Percentiles rank a stretch among this genome's conserved stretches.
Conservation (phyloP, 345 rosid species). For the Theobroma cacao region DNA sequence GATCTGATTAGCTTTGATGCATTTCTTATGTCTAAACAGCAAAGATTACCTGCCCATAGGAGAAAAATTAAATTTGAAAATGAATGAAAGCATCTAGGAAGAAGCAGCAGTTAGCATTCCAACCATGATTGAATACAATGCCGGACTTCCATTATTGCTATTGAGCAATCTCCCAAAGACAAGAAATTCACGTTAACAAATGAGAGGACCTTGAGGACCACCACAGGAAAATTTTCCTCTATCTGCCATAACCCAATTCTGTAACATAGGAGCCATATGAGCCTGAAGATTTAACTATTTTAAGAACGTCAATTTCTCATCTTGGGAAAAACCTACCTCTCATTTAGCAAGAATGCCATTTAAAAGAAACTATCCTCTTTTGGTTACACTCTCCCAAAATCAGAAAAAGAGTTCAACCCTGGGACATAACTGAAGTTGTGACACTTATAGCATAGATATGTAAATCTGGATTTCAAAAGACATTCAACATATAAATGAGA, state of each 20-base stretch:
- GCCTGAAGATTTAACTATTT: not conserved
- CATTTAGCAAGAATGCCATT: not conserved
- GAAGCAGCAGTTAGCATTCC: slow-evolving; percentile 1
- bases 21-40: not conserved
- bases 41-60: not conserved
- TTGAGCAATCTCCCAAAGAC: slow-evolving; percentile 9
- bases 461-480: not conserved
- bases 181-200: slow-evolving; percentile 2
- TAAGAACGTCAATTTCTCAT: slow-evolving; percentile 1
- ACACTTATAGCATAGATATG: not conserved
- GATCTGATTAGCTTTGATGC: not conserved
- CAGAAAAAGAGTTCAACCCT: not conserved
- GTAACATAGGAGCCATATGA: slow-evolving; percentile 9
- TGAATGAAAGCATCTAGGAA: not conserved
- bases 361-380: not conserved
- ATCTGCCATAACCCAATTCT: not conserved
- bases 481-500: not conserved
- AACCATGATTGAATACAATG: not conserved
- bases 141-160: slow-evolving; percentile 7
- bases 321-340: slow-evolving; percentile 4
- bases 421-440: not conserved
- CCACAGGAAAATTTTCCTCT: not conserved
- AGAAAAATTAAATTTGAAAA: not conserved
- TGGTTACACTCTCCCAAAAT: not conserved
- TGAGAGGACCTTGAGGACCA: slow-evolving; percentile 11